Conservation (phyloP, 2,329 filamentous ascomycete genomes). For the Aspergillus vadensis region DNA sequence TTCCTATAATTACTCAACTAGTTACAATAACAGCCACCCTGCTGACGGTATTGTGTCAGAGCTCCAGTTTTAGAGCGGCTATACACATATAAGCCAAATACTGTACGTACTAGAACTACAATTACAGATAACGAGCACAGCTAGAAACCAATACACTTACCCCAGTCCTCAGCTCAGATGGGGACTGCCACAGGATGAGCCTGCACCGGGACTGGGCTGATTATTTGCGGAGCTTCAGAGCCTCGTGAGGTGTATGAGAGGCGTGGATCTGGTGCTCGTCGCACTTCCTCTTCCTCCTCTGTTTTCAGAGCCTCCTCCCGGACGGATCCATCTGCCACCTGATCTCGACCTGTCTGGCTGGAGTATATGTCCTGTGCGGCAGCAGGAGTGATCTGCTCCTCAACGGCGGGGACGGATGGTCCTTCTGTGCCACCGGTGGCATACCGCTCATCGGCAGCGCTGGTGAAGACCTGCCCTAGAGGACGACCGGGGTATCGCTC, state of each 20-base stretch:
- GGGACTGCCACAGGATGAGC: conserved; percentile 18
- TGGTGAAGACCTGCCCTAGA: too few relatives aligned
- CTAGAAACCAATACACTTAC: not conserved
- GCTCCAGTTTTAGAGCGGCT: not conserved
- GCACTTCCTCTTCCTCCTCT: not conserved
- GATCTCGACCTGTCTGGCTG: not conserved
- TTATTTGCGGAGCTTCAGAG: not conserved
- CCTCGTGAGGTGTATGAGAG: not conserved
- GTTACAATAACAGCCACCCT: not conserved
- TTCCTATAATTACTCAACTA: not conserved
- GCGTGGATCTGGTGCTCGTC: not conserved
- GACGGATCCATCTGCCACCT: not conserved
- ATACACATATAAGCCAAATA: not conserved
- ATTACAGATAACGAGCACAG: conserved; percentile 4
- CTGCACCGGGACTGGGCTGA: conserved; percentile 7
- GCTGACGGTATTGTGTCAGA: not conserved
- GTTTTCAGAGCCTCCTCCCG: not conserved
- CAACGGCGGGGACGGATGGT: not conserved
- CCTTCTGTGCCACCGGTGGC: not conserved
- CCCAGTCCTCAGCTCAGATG: conserved; percentile 4
- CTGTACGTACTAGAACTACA: not conserved
- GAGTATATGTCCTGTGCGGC: not conserved
- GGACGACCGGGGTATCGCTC: too few relatives aligned
- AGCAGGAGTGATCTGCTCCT: not conserved
- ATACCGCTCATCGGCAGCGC: not conserved